Conservation (phyloP, 306 rosid genomes). For the Glycine latifolia region DNA sequence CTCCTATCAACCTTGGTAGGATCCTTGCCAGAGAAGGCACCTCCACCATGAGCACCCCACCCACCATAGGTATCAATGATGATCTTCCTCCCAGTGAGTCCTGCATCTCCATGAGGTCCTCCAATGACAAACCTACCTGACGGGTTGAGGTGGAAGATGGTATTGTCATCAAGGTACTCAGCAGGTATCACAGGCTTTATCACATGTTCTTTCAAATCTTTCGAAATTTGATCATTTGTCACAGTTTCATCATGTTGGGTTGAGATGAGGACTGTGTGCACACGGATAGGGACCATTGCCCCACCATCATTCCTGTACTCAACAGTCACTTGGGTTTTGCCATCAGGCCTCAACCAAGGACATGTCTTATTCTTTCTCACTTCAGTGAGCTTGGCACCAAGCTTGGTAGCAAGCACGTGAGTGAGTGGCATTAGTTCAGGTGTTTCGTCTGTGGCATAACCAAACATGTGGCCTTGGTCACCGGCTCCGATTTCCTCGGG, state of each 20-base stretch:
- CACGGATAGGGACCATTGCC: constrained; percentile 81
- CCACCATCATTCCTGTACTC: constrained; percentile 79
- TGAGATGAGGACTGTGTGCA: constrained; percentile 83
- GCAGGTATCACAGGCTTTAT: constrained; percentile 74
- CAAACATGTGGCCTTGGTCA: constrained; percentile 91
- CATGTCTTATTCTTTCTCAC: constrained; percentile 79
- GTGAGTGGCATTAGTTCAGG: constrained; percentile 83
- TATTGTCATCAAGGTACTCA: constrained; percentile 76
- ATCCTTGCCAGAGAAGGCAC: constrained; percentile 87
- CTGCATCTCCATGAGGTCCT: constrained; percentile 90
- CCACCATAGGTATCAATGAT: constrained; percentile 84
- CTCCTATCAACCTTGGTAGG: constrained; percentile 88
- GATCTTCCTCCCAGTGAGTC: constrained; percentile 86
- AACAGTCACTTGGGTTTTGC: constrained; percentile 85
- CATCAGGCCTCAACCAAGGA: constrained; percentile 86
- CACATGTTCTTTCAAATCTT: constrained; percentile 81
- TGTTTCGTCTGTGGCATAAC: constrained; percentile 84
- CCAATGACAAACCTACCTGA: constrained; percentile 85
- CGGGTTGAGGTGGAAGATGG: constrained; percentile 81
- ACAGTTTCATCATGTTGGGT: constrained; percentile 80
- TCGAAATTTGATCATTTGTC: constrained; percentile 68
- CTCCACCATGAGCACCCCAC: constrained; percentile 94
- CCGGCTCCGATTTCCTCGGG: constrained; percentile 92
- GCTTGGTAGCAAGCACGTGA: constrained; percentile 83
- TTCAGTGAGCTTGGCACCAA: constrained; percentile 85